Evolutionary conservation across 257 asterid genomes (phyloP), one percentile per base, ranked within the genome.

Genomic region (Primulina tabacum): DNA sequence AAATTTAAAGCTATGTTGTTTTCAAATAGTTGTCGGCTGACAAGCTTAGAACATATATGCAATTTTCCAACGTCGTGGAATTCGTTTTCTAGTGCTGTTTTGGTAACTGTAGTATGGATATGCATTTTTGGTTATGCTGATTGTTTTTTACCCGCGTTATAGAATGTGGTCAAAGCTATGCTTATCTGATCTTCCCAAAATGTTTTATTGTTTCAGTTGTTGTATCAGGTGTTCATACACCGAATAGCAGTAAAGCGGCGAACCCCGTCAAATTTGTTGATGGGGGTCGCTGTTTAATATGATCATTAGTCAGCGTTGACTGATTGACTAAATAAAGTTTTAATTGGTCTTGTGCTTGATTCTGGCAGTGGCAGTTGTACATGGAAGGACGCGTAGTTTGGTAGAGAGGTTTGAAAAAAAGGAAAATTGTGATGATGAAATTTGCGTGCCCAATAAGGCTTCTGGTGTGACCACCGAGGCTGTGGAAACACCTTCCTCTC

Each of bases 321-420:
- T 64, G 58, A 65, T 24, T 34, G 69, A 67, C 64, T 63, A 66
- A 50, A 60, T 62, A 60, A 66, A 50, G 60, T 65, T 32, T 47
- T 77, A 64, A 73, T 72, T 58, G 37, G 30, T 68, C 33, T 28
- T 72, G 59, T 78, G 63, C 58, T 68, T 82, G 64, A 64, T 62
- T 35, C 63, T 87, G 73, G 68, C 91, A 90, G 96, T 90, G 82
- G 83, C 91, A 34, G 89, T 90, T 79, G 86, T 82, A 71, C 88
- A 70, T 68, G 99, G 99, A 82, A 85, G 96, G 86, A 93, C 99
- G 0, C 96, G 97, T 62, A 86, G 92, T 77, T 75, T 89, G 84
- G 99, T 93, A 75, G 95, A 93, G 86, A 93, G 92, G 76, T 89
- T 93, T 80, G 99, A 93, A 71, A 82, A 74, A 74, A 85, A 83